These are phyloP conservation scores for Plenodomus lindquistii DNA, from an alignment of 2,329 filamentous ascomycete species.

Conservation along the genomic window DNA sequence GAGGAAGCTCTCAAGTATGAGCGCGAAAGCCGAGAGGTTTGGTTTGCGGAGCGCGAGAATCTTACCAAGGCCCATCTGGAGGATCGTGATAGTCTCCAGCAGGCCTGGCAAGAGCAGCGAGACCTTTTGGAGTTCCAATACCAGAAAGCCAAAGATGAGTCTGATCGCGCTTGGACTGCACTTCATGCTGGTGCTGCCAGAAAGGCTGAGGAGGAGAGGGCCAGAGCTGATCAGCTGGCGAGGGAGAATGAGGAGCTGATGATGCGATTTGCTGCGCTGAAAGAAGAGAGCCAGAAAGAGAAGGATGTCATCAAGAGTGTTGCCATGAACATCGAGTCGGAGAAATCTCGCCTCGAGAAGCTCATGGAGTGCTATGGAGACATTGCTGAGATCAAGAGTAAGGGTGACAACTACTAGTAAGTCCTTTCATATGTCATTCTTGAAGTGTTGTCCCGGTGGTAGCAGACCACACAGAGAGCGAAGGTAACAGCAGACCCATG, in stretches of 20 bases:
- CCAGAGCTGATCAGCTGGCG: constrained; percentile 30
- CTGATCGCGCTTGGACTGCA: constrained; percentile 52
- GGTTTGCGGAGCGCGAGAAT: constrained; percentile 49
- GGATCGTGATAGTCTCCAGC: constrained; percentile 56
- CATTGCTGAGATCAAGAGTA: constrained; percentile 49
- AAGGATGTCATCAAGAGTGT: constrained; percentile 44
- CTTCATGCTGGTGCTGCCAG: constrained; percentile 41
- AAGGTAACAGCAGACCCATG: constrained; percentile 1
- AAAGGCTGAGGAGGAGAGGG: constrained; percentile 40
- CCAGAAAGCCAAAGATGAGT: constrained; percentile 48
- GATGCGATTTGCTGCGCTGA: constrained; percentile 36
- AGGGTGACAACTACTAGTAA: constrained; percentile 51
- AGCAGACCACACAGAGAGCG: constrained; percentile 1
- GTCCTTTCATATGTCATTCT: constrained; percentile 17
- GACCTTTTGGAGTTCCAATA: constrained; percentile 45
- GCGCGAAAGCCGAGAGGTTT: constrained; percentile 52
- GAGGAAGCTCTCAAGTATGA: constrained; percentile 52
- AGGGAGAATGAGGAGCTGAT: constrained; percentile 44
- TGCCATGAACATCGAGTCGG: constrained; percentile 45
- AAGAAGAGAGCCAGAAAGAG: constrained; percentile 41
- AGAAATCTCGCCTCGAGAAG: constrained; percentile 49
- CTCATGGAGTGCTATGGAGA: constrained; percentile 49
- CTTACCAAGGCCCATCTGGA: constrained; percentile 49
- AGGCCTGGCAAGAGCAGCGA: constrained; percentile 57
- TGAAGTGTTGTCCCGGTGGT: not conserved